A percentile compares a stretch with the other conserved stretches of the same genome.
These are phyloP conservation scores for Solanum corneliomulleri DNA, from an alignment of 257 asterid genomes.

Conservation along the genomic window DNA sequence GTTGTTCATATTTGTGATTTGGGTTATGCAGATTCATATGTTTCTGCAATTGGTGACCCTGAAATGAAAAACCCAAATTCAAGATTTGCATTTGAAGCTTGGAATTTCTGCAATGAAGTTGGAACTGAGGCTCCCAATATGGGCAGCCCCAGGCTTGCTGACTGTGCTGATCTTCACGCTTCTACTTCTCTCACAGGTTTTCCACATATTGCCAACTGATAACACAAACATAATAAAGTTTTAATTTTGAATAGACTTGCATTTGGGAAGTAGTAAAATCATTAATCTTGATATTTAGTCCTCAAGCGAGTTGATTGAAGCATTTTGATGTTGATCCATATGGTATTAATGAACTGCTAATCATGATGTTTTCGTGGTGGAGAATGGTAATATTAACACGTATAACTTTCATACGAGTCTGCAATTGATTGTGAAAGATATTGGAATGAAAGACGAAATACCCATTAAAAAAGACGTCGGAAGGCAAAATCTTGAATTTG, in stretches of 20 bases:
- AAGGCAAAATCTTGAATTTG: background rate
- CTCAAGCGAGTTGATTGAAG: background rate
- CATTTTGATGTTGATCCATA: background rate
- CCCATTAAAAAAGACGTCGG: background rate
- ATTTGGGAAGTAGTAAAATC: background rate
- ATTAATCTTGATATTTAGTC: background rate
- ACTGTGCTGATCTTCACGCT: constrained; percentile 64
- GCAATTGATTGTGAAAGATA: background rate
- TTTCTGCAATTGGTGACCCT: constrained; percentile 67
- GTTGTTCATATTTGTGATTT: constrained; percentile 5
- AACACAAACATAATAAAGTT: background rate
- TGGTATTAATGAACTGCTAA: background rate
- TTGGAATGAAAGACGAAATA: too few species aligned
- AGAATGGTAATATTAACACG: background rate
- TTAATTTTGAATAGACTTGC: background rate
- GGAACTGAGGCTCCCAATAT: constrained; percentile 60
- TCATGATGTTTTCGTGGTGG: background rate
- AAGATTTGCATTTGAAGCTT: constrained; percentile 76
- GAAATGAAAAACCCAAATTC: constrained; percentile 78
- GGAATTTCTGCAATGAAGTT: constrained; percentile 93
- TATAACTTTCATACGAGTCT: background rate
- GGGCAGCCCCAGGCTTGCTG: constrained; percentile 91
- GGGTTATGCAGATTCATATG: constrained; percentile 19
- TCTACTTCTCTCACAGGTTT: constrained; percentile 25
- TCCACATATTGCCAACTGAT: background rate